Percentiles rank a stretch among this genome's conserved stretches.
phyloP scores from a whole-genome alignment of 352 stramenopile species.

The Pythium myriotylum region DNA sequence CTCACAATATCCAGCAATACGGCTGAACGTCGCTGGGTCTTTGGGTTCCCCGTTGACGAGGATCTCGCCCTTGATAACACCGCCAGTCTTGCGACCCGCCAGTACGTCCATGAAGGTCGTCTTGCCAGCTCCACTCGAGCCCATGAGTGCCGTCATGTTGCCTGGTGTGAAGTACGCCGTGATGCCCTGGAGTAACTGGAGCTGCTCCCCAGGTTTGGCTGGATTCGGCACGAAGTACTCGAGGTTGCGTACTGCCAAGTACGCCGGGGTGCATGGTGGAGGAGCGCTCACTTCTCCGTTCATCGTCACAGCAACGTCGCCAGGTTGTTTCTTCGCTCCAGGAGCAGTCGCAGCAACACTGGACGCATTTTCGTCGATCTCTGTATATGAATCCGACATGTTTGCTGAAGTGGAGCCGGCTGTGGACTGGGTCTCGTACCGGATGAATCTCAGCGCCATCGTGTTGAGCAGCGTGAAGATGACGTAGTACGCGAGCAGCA shows the following conservation, averaged over 20 bases:
- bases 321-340: neutral
- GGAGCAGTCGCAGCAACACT: no score
- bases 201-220: neutral
- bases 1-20: slow-evolving; percentile 27
- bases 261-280: slow-evolving; percentile 12
- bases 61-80: slow-evolving; percentile 54
- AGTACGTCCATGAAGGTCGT: slow-evolving; percentile 93
- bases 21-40: slow-evolving; percentile 14
- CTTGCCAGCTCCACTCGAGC: slow-evolving; percentile 68
- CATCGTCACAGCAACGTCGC: neutral
- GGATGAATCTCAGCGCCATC: slow-evolving; percentile 29
- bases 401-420: slow-evolving; percentile 3
- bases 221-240: slow-evolving; percentile 30
- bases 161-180: slow-evolving; percentile 33
- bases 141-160: slow-evolving; percentile 51
- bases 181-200: slow-evolving; percentile 37
- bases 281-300: neutral
- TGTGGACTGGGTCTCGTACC: slow-evolving; percentile 30
- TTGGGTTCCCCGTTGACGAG: slow-evolving; percentile 28
- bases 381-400: slow-evolving; percentile 16
- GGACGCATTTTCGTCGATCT: slow-evolving; percentile 9
- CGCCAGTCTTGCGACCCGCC: slow-evolving; percentile 84
- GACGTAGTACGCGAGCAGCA: slow-evolving; percentile 37
- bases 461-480: slow-evolving; percentile 38
- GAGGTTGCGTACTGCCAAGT: slow-evolving; percentile 26